Conservation (phyloP, 257 asterid genomes). For the Ilex asprella region DNA sequence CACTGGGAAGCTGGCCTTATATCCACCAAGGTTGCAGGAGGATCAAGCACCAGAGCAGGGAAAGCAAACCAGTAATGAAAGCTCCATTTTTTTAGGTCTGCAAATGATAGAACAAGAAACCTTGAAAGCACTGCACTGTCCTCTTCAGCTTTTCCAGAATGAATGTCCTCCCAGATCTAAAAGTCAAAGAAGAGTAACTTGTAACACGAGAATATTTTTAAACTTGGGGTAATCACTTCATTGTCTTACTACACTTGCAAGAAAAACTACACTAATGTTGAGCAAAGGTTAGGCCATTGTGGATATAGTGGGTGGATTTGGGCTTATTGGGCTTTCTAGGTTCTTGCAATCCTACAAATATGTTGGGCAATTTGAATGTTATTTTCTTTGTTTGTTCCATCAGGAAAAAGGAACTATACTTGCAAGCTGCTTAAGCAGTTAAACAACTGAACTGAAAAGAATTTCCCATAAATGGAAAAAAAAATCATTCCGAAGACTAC, state of each 20-base stretch:
- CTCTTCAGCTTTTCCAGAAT: slow-evolving; percentile 74
- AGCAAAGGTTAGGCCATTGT: no score
- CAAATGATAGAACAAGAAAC: slow-evolving; percentile 85
- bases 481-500: no score
- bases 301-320: no score
- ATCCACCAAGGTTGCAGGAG: slow-evolving; percentile 63
- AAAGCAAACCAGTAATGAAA: slow-evolving; percentile 95
- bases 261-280: no score
- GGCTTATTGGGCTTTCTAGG: no score
- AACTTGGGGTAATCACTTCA: neutral
- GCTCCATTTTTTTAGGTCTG: slow-evolving; percentile 92
- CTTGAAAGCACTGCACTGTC: slow-evolving; percentile 66
- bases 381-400: no score
- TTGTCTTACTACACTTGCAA: neutral
- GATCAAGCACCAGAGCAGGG: slow-evolving; percentile 82
- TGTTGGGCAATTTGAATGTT: no score
- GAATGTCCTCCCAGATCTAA: slow-evolving; percentile 89
- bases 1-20: slow-evolving; percentile 71
- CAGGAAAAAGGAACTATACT: neutral
- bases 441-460: no score
- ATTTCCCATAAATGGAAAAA: no score
- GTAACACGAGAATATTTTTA: slow-evolving; percentile 11
- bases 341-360: no score
- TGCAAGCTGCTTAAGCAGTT: neutral
- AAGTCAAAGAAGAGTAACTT: slow-evolving; percentile 14